phyloP scores from a whole-genome alignment of 306 rosid species.

The Quercus suber region DNA sequence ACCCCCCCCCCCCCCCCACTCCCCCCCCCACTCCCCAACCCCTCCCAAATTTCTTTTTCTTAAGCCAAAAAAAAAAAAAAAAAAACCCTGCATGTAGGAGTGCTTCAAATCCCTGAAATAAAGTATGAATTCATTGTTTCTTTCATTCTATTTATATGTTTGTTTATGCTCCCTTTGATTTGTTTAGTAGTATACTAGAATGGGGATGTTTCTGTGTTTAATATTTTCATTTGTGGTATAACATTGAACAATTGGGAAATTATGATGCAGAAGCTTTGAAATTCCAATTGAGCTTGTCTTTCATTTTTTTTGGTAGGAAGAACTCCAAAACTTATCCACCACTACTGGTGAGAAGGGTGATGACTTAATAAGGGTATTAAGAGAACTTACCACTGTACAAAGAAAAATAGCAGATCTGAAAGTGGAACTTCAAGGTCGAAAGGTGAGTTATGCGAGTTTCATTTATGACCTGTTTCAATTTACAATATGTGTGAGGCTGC shows the following conservation, averaged over 20 bases:
- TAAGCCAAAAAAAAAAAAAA: too few species aligned
- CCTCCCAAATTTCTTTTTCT: too few species aligned
- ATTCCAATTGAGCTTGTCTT: neutral
- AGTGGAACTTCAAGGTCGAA: conserved; percentile 98
- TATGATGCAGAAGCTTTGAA: neutral
- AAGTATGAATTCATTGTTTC: neutral
- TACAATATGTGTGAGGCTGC: neutral
- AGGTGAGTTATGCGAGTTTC: conserved; percentile 39
- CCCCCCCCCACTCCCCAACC: too few species aligned
- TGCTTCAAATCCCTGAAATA: neutral
- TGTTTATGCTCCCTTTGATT: neutral
- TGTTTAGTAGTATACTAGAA: neutral
- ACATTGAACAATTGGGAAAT: neutral
- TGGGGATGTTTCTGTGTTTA: neutral
- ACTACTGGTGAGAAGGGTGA: conserved; percentile 76
- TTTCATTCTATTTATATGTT: neutral
- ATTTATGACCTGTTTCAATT: neutral
- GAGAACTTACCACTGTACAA: conserved; percentile 85
- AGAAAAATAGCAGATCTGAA: conserved; percentile 91
- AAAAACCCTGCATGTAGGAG: neutral
- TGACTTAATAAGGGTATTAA: conserved; percentile 73
- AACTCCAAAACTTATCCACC: conserved; percentile 49
- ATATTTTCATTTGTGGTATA: neutral
- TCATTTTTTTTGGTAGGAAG: conserved; percentile 45
- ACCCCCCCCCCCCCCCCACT: too few species aligned